These are phyloP conservation scores for Calocybe cyanea DNA, from an alignment of 768 basidiomycete genomes.

Conservation along the genomic window DNA sequence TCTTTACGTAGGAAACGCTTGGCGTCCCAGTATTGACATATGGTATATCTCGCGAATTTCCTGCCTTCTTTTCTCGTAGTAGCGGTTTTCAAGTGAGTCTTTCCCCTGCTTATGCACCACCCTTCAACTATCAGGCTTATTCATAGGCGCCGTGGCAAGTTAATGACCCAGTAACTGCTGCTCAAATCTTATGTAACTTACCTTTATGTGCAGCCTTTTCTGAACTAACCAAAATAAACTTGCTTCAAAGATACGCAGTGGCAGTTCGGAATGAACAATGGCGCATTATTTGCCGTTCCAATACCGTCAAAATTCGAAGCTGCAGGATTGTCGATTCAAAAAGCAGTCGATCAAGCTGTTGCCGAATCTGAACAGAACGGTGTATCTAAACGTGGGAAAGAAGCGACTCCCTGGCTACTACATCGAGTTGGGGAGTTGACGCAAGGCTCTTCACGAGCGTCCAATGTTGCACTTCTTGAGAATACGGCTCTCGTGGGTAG, in stretches of 20 bases:
- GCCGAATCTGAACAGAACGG: constrained; percentile 79
- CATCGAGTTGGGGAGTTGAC: constrained; percentile 80
- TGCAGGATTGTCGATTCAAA: constrained; percentile 66
- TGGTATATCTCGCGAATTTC: constrained; percentile 74
- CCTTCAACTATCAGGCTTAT: constrained; percentile 48
- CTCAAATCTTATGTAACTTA: constrained; percentile 61
- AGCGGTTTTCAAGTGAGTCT: constrained; percentile 73
- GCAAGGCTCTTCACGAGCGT: constrained; percentile 62
- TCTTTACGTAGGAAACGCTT: constrained; percentile 72
- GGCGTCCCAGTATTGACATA: constrained; percentile 90
- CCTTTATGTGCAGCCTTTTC: not conserved
- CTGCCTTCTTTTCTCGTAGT: constrained; percentile 86
- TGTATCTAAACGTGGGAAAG: constrained; percentile 77
- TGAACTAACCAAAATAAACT: not conserved
- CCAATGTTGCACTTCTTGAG: constrained; percentile 76
- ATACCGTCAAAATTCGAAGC: constrained; percentile 77
- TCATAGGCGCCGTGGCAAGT: constrained; percentile 57
- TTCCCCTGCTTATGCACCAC: not conserved
- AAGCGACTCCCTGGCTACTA: constrained; percentile 93
- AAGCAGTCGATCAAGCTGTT: constrained; percentile 80
- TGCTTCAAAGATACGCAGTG: constrained; percentile 55
- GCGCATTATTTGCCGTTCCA: constrained; percentile 82
- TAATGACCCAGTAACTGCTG: constrained; percentile 59
- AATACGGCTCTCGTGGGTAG: constrained; percentile 84
- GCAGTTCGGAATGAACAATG: constrained; percentile 70